Evolutionary conservation across 1,139 yeast species (phyloP).

Genomic region (Suhomyces guaymorum): DNA sequence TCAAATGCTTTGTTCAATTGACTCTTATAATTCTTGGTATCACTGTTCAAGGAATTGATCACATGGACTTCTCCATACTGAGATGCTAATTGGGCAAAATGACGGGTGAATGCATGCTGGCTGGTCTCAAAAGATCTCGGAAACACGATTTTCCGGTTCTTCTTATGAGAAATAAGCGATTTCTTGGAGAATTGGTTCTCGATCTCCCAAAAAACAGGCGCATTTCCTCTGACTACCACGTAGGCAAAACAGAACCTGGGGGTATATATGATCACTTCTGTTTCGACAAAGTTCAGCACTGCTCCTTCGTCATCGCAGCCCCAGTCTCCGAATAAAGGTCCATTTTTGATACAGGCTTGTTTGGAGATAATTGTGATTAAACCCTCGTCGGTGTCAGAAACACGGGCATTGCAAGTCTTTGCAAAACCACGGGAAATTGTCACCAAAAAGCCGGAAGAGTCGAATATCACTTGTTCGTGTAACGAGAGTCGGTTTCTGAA

Average conservation of each 20-base stretch:
- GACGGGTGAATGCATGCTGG: conserved; percentile 63
- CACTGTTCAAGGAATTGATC: conserved; percentile 52
- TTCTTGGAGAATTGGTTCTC: conserved; percentile 50
- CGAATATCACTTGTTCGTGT: conserved; percentile 52
- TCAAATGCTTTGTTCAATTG: conserved; percentile 32
- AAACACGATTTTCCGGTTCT: conserved; percentile 45
- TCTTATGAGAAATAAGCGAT: conserved; percentile 43
- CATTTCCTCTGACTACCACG: conserved; percentile 64
- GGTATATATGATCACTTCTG: conserved; percentile 62
- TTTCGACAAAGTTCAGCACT: conserved; percentile 65
- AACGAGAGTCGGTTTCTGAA: conserved; percentile 58
- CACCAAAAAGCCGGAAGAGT: conserved; percentile 56
- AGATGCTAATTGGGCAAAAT: conserved; percentile 56
- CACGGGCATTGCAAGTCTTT: conserved; percentile 53
- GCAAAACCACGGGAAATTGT: conserved; percentile 69
- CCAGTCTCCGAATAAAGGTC: conserved; percentile 64
- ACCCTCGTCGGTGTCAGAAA: conserved; percentile 37
- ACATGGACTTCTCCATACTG: conserved; percentile 67
- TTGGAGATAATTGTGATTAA: conserved; percentile 65
- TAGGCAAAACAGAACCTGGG: conserved; percentile 56
- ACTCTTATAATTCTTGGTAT: conserved; percentile 38
- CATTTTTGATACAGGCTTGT: conserved; percentile 61
- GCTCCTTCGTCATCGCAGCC: conserved; percentile 75
- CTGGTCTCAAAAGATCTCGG: conserved; percentile 64
- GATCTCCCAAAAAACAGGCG: conserved; percentile 63